Evolutionary conservation across 805 yeast species (phyloP).

Genomic region (Candida cerambycidarum): DNA sequence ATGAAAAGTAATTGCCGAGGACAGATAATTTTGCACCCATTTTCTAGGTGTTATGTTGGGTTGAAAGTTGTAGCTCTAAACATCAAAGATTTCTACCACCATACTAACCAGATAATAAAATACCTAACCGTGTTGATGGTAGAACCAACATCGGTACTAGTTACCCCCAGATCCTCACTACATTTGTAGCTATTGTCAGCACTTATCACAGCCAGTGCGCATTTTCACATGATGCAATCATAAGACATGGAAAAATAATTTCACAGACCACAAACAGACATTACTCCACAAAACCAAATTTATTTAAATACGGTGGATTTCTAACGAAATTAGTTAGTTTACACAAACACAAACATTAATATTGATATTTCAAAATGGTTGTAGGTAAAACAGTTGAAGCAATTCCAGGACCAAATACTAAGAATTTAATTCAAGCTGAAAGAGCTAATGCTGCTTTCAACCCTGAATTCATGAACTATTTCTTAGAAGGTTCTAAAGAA

Average conservation of each 20-base stretch:
- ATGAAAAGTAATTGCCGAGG: constrained; percentile 2
- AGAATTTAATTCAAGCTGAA: constrained; percentile 29
- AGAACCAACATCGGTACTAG: too few species aligned
- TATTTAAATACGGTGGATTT: neutral
- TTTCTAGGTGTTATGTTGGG: too few species aligned
- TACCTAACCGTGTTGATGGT: too few species aligned
- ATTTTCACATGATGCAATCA: constrained; percentile 4
- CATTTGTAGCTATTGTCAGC: too few species aligned
- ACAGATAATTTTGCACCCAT: constrained; percentile 1
- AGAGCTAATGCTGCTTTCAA: constrained; percentile 33
- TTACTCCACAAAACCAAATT: constrained; percentile 5
- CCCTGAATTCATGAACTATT: constrained; percentile 39
- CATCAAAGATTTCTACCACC: too few species aligned
- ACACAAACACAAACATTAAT: constrained; percentile 1
- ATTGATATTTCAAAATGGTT: constrained; percentile 9
- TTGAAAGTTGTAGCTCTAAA: too few species aligned
- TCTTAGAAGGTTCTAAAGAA: constrained; percentile 40
- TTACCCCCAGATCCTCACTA: too few species aligned
- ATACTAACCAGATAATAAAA: too few species aligned
- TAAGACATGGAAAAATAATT: neutral
- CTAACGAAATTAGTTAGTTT: neutral
- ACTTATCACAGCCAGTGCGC: neutral
- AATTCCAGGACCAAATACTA: constrained; percentile 32
- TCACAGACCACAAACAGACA: constrained; percentile 6
- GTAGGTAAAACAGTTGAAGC: constrained; percentile 21